Conservation (phyloP, 2,329 filamentous ascomycete species). For the Fusarium sp. region DNA sequence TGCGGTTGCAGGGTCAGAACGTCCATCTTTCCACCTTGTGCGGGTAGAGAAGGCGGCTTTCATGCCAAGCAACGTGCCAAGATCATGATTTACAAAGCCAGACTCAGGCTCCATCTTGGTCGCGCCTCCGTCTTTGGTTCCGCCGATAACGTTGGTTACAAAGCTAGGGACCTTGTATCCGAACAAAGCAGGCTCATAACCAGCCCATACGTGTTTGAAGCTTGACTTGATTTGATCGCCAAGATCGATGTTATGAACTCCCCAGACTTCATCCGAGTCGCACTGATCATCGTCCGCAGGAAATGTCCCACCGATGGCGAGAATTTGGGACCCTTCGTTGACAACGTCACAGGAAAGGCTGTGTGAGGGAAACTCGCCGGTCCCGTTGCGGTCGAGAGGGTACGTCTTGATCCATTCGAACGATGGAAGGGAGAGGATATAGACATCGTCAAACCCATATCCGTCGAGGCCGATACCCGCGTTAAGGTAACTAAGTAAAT, state of each 20-base stretch:
- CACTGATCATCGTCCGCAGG: background rate
- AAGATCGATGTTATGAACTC: background rate
- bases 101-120: background rate
- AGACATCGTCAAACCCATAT: constrained; percentile 1
- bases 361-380: constrained; percentile 4
- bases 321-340: constrained; percentile 4
- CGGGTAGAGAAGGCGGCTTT: background rate
- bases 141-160: background rate
- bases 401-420: constrained; percentile 7
- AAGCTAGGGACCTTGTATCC: background rate
- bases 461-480: background rate
- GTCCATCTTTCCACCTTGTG: background rate
- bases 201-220: constrained; percentile 11
- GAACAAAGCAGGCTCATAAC: background rate
- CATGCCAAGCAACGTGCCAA: background rate
- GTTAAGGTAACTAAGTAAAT: background rate
- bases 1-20: background rate
- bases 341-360: constrained; percentile 2
- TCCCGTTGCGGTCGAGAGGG: constrained; percentile 6
- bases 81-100: background rate
- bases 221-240: background rate
- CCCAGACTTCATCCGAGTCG: constrained; percentile 1
- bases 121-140: background rate
- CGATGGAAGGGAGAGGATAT: background rate
- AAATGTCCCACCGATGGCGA: background rate